Evolutionary conservation across 768 basidiomycete species (phyloP).

Genomic region (Crucibulum laeve): DNA sequence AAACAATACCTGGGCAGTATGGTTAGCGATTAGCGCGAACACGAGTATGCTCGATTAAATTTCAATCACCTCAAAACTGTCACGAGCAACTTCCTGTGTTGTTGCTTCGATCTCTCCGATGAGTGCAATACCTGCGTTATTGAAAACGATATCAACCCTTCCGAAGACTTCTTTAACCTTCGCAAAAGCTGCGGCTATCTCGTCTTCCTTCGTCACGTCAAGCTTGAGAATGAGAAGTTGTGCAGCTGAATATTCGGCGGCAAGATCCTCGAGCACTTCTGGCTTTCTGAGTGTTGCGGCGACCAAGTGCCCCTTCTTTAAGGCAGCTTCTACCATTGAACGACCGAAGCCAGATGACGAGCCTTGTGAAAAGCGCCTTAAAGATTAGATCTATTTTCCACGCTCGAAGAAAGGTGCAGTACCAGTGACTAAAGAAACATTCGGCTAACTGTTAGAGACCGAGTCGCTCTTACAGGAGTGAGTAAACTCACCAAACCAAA

Average conservation of each 20-base stretch:
- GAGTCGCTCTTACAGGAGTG: background rate
- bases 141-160: conserved; percentile 35
- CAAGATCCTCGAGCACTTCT: conserved; percentile 22
- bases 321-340: conserved; percentile 25
- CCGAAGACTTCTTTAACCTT: conserved; percentile 26
- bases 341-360: conserved; percentile 32
- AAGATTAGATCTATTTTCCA: background rate
- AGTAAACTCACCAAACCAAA: background rate
- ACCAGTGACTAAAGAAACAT: background rate
- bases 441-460: background rate
- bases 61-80: conserved; percentile 30
- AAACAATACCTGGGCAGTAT: conserved; percentile 16
- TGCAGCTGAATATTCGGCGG: conserved; percentile 17
- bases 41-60: conserved; percentile 8
- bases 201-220: conserved; percentile 28
- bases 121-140: conserved; percentile 31
- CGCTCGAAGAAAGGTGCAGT: background rate
- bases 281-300: conserved; percentile 35
- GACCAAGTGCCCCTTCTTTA: conserved; percentile 32
- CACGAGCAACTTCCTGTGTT: conserved; percentile 25
- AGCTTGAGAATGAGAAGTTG: conserved; percentile 28
- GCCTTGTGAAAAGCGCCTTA: conserved; percentile 2
- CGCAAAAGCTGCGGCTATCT: conserved; percentile 26
- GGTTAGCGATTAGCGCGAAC: conserved; percentile 2
- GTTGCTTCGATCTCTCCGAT: conserved; percentile 34